Percentiles rank a stretch among this genome's conserved stretches.
These are phyloP conservation scores for Oryza glaberrima DNA, from an alignment of 176 grass and related monocot genomes.

Conservation along the genomic window DNA sequence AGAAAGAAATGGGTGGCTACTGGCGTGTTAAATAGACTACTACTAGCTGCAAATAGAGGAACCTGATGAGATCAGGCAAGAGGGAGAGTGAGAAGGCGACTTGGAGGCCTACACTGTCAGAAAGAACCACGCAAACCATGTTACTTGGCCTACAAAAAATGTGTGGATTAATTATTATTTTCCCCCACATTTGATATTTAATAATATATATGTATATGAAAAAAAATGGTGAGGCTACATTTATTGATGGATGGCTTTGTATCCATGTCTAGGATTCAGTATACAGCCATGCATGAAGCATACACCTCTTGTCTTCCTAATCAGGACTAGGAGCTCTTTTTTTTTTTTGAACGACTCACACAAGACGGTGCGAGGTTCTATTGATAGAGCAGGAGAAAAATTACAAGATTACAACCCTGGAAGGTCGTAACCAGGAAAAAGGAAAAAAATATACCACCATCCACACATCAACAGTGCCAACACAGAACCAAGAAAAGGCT, in stretches of 20 bases:
- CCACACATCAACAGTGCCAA: too few species aligned
- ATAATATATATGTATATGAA: slow-evolving; percentile 37
- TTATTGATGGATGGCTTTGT: slow-evolving; percentile 39
- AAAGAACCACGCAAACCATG: slow-evolving; percentile 68
- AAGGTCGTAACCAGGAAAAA: too few species aligned
- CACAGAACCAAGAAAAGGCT: too few species aligned
- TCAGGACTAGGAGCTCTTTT: not conserved
- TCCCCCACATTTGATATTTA: slow-evolving; percentile 26
- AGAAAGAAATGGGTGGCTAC: slow-evolving; percentile 56
- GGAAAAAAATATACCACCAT: too few species aligned
- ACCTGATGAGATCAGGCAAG: slow-evolving; percentile 30
- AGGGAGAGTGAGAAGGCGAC: slow-evolving; percentile 40
- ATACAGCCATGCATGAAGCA: slow-evolving; percentile 35
- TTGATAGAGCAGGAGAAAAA: too few species aligned
- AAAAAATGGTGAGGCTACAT: slow-evolving; percentile 20
- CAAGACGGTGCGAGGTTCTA: too few species aligned
- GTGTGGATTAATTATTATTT: slow-evolving; percentile 33
- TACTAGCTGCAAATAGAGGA: slow-evolving; percentile 35
- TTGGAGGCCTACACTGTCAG: slow-evolving; percentile 57
- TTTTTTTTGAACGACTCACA: too few species aligned
- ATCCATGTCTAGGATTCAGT: slow-evolving; percentile 48
- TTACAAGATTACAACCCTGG: too few species aligned
- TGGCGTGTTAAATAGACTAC: slow-evolving; percentile 70
- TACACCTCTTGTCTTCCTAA: slow-evolving; percentile 41
- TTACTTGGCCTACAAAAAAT: slow-evolving; percentile 57